These are phyloP conservation scores for Phytopythium kandeliae DNA, from an alignment of 352 stramenopile genomes.

Conservation along the genomic window DNA sequence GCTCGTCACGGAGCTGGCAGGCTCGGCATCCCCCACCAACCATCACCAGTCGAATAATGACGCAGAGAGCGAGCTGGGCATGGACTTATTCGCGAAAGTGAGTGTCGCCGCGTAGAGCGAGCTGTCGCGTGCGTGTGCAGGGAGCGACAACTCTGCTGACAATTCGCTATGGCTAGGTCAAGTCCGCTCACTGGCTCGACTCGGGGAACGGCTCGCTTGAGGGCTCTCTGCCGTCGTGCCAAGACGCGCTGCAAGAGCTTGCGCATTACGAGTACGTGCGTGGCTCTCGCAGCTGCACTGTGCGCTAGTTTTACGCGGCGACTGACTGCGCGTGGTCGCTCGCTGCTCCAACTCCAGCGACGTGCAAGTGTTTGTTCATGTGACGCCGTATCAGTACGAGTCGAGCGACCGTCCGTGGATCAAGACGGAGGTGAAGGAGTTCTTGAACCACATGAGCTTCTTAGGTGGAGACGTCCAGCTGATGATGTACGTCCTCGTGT, in stretches of 20 bases:
- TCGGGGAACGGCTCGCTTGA: slow-evolving; percentile 45
- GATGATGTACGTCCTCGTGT: slow-evolving; percentile 26
- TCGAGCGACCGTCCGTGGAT: slow-evolving; percentile 44
- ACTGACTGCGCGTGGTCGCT: slow-evolving; percentile 1
- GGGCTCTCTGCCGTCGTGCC: slow-evolving; percentile 29
- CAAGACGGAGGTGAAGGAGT: slow-evolving; percentile 37
- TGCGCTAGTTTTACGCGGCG: neutral
- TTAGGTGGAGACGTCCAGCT: slow-evolving; percentile 24
- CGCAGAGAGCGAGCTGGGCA: slow-evolving; percentile 5
- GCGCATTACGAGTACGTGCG: slow-evolving; percentile 26
- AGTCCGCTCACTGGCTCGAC: slow-evolving; percentile 64
- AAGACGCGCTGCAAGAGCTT: slow-evolving; percentile 27
- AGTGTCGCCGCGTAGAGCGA: too few species aligned
- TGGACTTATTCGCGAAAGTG: slow-evolving; percentile 29
- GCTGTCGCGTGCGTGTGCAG: too few species aligned
- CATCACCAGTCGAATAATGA: slow-evolving; percentile 11
- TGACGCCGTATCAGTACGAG: slow-evolving; percentile 60
- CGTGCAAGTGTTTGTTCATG: slow-evolving; percentile 47
- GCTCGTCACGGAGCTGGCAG: slow-evolving; percentile 54
- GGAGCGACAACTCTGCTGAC: too few species aligned
- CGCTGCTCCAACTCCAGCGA: slow-evolving; percentile 12
- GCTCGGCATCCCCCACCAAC: slow-evolving; percentile 13
- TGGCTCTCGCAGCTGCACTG: neutral
- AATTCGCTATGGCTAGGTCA: slow-evolving; percentile 19
- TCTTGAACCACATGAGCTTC: slow-evolving; percentile 30